Percentiles rank a stretch among this genome's conserved stretches.
Conservation (phyloP, 768 basidiomycete species). For the Tephrocybe sp. region DNA sequence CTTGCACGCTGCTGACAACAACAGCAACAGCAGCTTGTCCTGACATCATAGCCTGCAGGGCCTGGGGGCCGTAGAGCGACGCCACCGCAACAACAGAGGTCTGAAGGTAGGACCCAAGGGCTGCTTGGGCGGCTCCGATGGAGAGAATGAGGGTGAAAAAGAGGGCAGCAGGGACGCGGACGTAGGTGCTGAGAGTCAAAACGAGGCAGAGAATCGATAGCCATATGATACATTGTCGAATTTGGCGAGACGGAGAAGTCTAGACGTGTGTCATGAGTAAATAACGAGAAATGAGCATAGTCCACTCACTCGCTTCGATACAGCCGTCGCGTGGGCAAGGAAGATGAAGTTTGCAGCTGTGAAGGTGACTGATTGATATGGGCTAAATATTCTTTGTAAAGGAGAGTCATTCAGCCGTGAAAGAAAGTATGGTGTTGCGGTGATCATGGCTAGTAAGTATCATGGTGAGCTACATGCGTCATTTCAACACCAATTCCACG, state of each 20-base stretch:
- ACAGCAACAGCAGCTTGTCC: slow-evolving; percentile 88
- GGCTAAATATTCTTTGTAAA: slow-evolving; percentile 57
- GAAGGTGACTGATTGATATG: slow-evolving; percentile 62
- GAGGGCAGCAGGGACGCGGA: slow-evolving; percentile 47
- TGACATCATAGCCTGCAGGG: slow-evolving; percentile 75
- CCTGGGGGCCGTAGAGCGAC: slow-evolving; percentile 71
- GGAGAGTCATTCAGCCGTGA: slow-evolving; percentile 64
- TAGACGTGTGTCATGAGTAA: slow-evolving; percentile 23
- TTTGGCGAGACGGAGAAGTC: slow-evolving; percentile 60
- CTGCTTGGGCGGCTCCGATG: slow-evolving; percentile 58
- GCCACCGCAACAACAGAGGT: slow-evolving; percentile 80
- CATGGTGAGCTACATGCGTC: not conserved
- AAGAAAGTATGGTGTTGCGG: slow-evolving; percentile 79
- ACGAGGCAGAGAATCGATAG: slow-evolving; percentile 55
- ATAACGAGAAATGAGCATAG: not conserved
- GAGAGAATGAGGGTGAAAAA: slow-evolving; percentile 70
- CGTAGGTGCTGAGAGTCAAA: slow-evolving; percentile 66
- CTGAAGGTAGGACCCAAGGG: slow-evolving; percentile 72
- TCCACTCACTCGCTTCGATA: slow-evolving; percentile 60
- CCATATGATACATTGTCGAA: slow-evolving; percentile 48
- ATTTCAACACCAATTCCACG: slow-evolving; percentile 17
- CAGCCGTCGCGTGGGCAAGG: slow-evolving; percentile 71
- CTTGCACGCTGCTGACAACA: slow-evolving; percentile 76
- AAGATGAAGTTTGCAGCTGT: slow-evolving; percentile 69
- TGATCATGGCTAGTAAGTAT: slow-evolving; percentile 66